Base-by-base conservation (phyloP, 441 rosid species). In the Manihot esculenta region DNA sequence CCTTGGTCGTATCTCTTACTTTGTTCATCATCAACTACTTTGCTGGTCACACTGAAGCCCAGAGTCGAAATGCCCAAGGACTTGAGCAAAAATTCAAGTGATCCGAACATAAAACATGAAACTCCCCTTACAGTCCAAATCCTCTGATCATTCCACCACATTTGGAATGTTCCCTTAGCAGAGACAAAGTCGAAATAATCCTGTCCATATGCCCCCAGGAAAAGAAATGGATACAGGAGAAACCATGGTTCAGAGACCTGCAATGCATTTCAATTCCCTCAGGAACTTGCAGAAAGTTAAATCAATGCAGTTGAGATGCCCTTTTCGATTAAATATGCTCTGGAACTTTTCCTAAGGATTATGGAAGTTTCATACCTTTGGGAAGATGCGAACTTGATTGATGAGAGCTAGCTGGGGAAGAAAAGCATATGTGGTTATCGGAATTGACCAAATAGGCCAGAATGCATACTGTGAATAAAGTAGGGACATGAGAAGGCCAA, bases 71-170 rank as follows among this genome's bases (percentile, higher is more conserved):
- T 70, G 21, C 88, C 86, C 2, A 85, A 55, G 69, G 66, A 68
- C 72, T 80, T 84, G 64, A 82, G 82, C 6, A 72, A 27, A 78
- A 72, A 86, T 80, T 88, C 92, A 10, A 79, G 3, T 23, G 61
- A 18, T 30, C 85, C 89, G 20, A 83, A 86, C 13, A 78, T 21
- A 65, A 12, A 71, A 66, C 87, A 73, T 11, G 97, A 58, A 1
- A 81, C 12, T 20, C 93, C 95, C 47, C 79, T 84, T 18, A 88
- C 69, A 47, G 72, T 45, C 86, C 89, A 93, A 55, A 89, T 82
- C 59, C 95, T 80, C 71, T 88, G 95, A 69, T 86, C 89, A 66
- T 81, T 90, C 92, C 92, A 86, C 98, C 98, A 93, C 54, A 64
- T 80, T 11, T 66, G 62, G 70, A 78, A 30, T 30, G 85, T 84